Evolutionary conservation across 345 rosid species (phyloP), one percentile per base, ranked within the genome.

Genomic region (Schrenkiella parvula): DNA sequence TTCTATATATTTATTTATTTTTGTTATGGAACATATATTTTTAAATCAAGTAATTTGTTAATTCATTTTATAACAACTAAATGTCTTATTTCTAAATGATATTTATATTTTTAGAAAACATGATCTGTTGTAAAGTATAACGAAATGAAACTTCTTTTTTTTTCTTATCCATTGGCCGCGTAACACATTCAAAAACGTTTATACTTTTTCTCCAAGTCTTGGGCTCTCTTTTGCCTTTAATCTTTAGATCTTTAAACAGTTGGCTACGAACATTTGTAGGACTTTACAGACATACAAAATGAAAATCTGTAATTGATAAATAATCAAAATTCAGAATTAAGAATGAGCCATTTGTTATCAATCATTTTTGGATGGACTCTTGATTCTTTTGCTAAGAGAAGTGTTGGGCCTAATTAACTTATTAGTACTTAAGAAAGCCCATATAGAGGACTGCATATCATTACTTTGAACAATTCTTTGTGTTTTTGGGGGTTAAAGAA

Each of bases 201-300:
- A 9, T 34, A 34, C 29, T 2, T 15, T 15, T 34, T 14, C n/a
- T 26, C 12, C 41, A 48, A 19, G 41, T 8, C 17, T 35, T 14
- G 73, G 58, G 48, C 6, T 48, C 41, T 60, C 42, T 60, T 71
- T 70, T 18, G 50, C 61, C 9, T 69, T 69, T n/a, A 41, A 5
- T 39, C 65, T 69, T 56, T 57, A 25, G 7, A 37, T 26, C 23
- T 60, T 70, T 35, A 66, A 55, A 68, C 53, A 53, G 41, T 67
- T 67, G 51, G 71, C 29, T 54, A 54, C 32, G 44, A 68, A 31
- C 43, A 54, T 22, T 53, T 68, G 3, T 31, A 29, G 17, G 21
- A 10, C 73, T 68, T 68, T 43, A 42, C 73, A 56, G 43, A 56
- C 14, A 54, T 10, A 14, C 1, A 23, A 11, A 14, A 50, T 3